Base-by-base conservation (phyloP, 106 monocot species). In the Phalaenopsis aphrodite region DNA sequence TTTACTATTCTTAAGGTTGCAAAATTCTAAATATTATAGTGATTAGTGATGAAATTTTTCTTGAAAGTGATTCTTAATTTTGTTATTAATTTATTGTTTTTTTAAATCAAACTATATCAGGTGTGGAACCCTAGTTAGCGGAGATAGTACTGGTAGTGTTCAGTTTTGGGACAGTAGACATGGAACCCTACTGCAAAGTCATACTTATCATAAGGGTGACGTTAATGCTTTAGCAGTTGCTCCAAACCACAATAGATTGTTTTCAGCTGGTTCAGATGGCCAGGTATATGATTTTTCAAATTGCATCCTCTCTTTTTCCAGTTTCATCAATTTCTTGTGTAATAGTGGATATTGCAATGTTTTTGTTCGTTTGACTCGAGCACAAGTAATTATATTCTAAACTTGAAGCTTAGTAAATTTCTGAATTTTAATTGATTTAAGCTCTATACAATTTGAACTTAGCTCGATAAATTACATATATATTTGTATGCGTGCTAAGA, bases 261-360 rank as follows among this genome's bases (percentile, higher is more conserved):
- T 94, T 81, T 95, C 98, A 79, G 91, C 94, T 79, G 98, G 98
- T 64, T 94, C 98, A 61, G 98, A 99, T 88, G 98, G 98, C 12
- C 88, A 99, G 90, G 98, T 94, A 84, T 30, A 75, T 38, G 41
- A 74, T 39, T 69, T 69, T 38, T 38, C 38, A 36, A 69, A 11
- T 23, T 0, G 0, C 1, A 38, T 16, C 2, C 12, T 11, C 4
- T 69, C 36, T 39, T 69, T 69, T 69, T 68, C 23, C 5, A 64
- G 12, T 37, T 37, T 69, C 38, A 69, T 69, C 39, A 69, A 5
- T 7, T 69, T 69, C 1, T 69, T 38, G 69, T 38, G 1, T 3
- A 38, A 69, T 12, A 12, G 1, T 14, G 39, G 69, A 12, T 38
- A 2, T 11, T 69, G 14, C 14, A 69, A 37, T 69, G 8, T 11